Base-by-base conservation (phyloP, 805 yeast genomes). In the Lachancea kluyveri region DNA sequence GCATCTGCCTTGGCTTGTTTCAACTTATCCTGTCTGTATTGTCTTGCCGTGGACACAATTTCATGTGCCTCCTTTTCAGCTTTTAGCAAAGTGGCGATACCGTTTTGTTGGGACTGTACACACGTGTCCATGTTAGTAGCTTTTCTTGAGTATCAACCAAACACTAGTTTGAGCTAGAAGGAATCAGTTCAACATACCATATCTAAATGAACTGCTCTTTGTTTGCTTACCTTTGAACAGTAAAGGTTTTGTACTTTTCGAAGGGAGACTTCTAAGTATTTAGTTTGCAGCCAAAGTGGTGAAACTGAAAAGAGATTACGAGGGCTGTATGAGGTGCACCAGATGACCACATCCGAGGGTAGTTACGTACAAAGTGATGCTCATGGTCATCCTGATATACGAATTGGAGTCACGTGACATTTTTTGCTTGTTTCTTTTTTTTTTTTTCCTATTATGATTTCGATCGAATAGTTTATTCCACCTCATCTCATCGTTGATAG, bases 11-110 rank as follows among this genome's bases (percentile, higher is more conserved):
- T 90, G 32, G 97, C 95, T 28, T 92, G 88, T 74, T 90, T 92
- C 58, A 92, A 72, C 45, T 87, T 82, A 46, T 75, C 79, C 24
- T 54, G 72, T 74, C 56, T 70, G 70, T 79, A 86, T 49, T 79
- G 72, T 70, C 97, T 84, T 15, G 98, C 96, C 57, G 82, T 81
- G 51, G 88, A 72, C 40, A 92, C 97, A 43, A 88, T 83, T 48
- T 79, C 88, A 49, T 94, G 96, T n/a, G 98, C 97, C 52, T 85
- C 90, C 64, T 83, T 86, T 67, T 92, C 98, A 41, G 97, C 94
- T 70, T 82, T 55, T 32, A 58, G 42, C 31, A 58, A 40, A 21
- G 60, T 52, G 23, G 60, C 60, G 40, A 57, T 51, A 48, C 62
- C 62, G 54, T 56, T 54, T 34, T 48, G 46, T 41, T 50, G 56